Conservation (phyloP, 306 rosid species). For the Quercus berberidifolia region DNA sequence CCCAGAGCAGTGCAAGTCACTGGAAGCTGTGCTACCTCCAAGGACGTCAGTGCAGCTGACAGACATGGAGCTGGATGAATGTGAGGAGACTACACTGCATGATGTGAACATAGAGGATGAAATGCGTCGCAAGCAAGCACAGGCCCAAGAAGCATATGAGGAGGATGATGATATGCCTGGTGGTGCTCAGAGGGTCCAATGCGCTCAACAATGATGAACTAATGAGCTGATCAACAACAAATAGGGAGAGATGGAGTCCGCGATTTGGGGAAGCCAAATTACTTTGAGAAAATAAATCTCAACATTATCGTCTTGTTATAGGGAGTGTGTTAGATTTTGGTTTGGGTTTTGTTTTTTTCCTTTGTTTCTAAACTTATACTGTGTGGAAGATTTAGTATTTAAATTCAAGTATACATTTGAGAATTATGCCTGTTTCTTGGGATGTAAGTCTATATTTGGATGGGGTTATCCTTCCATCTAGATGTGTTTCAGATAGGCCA, state of each 20-base stretch:
- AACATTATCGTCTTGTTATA: not conserved
- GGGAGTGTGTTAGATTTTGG: not conserved
- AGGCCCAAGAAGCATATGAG: conserved; percentile 70
- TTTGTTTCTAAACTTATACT: not conserved
- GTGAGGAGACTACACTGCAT: conserved; percentile 88
- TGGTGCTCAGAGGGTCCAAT: conserved; percentile 94
- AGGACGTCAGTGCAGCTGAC: conserved; percentile 51
- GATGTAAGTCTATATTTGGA: not conserved
- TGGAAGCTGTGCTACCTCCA: conserved; percentile 64
- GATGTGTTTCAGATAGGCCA: not conserved
- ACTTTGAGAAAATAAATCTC: not conserved
- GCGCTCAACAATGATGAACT: conserved; percentile 72
- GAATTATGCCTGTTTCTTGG: not conserved
- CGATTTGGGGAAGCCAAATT: not conserved
- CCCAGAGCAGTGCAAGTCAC: conserved; percentile 62
- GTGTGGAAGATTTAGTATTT: not conserved
- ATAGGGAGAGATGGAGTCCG: not conserved
- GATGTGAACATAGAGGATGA: conserved; percentile 91
- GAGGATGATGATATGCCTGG: conserved; percentile 91
- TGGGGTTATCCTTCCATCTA: not conserved
- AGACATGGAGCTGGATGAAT: conserved; percentile 91
- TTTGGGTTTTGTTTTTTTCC: not conserved
- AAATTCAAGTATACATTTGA: not conserved
- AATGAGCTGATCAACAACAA: not conserved
- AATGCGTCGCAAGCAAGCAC: conserved; percentile 63